Evolutionary conservation across 768 basidiomycete genomes (phyloP), one percentile per base, ranked within the genome.

Genomic region (Psilocybe subaeruginosa): DNA sequence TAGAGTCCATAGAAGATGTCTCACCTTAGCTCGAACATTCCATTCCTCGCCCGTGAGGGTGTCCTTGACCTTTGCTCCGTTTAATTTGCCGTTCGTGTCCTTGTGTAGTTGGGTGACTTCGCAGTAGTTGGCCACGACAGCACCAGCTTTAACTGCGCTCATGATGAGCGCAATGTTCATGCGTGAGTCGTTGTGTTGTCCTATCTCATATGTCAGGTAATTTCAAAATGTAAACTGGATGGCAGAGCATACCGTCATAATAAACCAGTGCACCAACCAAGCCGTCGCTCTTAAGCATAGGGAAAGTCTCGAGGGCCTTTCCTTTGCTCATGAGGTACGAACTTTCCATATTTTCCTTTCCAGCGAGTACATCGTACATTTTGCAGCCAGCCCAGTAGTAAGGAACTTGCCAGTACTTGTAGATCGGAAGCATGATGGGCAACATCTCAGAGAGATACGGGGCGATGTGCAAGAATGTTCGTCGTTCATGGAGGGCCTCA

Each of bases 381-480:
- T 98, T 99, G 79, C 92, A 95, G 3, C 97, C 97, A 2, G 87
- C 88, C 80, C 86, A 95, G 75, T 97, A 98, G 76, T 99, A 99
- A 0, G 97, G 97, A 12, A 98, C 83, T 70, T 98, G 95, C 95
- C 96, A 99, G 74, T 94, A 96, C 87, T 93, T 97, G 85, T 99
- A 98, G 52, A 99, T 85, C 5, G 97, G 97, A 14, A 99, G 80
- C 89, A 99, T 97, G 76, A 99, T 98, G 2, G 97, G 97, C 35
- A 99, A 83, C 90, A 96, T 95, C 63, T 83, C 80, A 11, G 89
- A 91, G 19, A 99, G 82, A 75, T 99, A 97, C 0, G 97, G 97
- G 0, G 97, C 97, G 0, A 93, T 98, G 70, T 97, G 91, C 19
- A 99, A 79, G 81, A 99, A 99, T 53, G 96, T 95, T 61, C 81